Base-by-base conservation (phyloP, 805 yeast genomes). In the Myxozyma vanderwaltii region DNA sequence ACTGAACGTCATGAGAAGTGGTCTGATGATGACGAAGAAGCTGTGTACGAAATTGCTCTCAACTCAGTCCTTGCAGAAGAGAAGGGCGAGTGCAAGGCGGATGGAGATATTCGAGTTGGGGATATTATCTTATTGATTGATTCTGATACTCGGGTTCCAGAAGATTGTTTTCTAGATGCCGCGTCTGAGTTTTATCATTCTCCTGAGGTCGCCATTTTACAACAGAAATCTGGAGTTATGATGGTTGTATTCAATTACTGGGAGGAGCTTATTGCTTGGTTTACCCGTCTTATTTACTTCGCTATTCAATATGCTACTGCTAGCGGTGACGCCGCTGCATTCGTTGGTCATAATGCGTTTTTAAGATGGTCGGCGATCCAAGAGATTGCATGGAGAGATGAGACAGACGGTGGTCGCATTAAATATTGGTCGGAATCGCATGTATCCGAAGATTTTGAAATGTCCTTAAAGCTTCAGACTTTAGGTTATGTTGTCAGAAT, bases 261-360 rank as follows among this genome's bases (percentile, higher is more conserved):
- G 64, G 64, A 60, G 33, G 51, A 60, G 23, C 35, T 56, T 36
- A 60, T 60, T 27, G 59, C 63, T 13, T 60, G 58, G 60, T 60
- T 60, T 38, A 60, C 63, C 5, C 60, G 59, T 10, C 45, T 60
- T 46, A 56, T 60, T 57, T 60, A 56, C 54, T 53, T 53, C 33
- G 64, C 64, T 1, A 56, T 60, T 41, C 56, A 52, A 35, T 56
- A 56, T 33, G 64, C 61, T 7, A 56, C 61, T 8, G 55, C 64
- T 3, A 51, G 57, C n/a, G 64, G 64, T 19, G 64, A 60, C 36
- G 52, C 47, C 7, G 64, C 61, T 12, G 61, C 64, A n/a, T 60
- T 60, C 23, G 64, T 56, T 15, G 64, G 64, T 6, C 64, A 60
- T 29, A 60, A 60, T 39, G 61, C 64, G 43, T 60, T 60, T 48